Base-by-base conservation (phyloP, 805 yeast species). In the Suhomyces pyralidae region DNA sequence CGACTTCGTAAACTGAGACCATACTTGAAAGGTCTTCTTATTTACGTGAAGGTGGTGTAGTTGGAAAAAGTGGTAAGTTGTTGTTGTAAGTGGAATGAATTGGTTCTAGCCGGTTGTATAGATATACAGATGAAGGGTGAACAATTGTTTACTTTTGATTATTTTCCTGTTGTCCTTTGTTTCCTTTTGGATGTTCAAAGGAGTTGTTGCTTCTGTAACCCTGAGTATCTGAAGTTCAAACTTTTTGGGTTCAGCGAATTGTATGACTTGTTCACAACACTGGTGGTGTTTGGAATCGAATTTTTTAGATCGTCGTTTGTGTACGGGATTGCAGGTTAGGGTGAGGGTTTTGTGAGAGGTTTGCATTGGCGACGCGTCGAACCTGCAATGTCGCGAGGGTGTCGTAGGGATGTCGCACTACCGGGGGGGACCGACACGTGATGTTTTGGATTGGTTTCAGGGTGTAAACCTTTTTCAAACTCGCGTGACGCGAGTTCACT, bases 1-100 rank as follows among this genome's bases (percentile, higher is more conserved):
- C 78, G 17, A 68, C 66, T 34, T 65, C 71, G 44, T 65, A 65
- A 40, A 58, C 47, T 22, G 65, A 53, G 8, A 57, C 61, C 64
- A 62, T n/a, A n/a, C n/a, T n/a, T n/a, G n/a, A n/a, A n/a, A n/a
- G n/a, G n/a, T n/a, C n/a, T n/a, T n/a, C n/a, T n/a, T n/a, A n/a
- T n/a, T n/a, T n/a, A n/a, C n/a, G n/a, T n/a, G n/a, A n/a, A n/a
- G n/a, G n/a, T n/a, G n/a, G n/a, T n/a, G n/a, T n/a, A n/a, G n/a
- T n/a, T n/a, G n/a, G n/a, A n/a, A n/a, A n/a, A n/a, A n/a, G n/a
- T n/a, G n/a, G n/a, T n/a, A n/a, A n/a, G n/a, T n/a, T n/a, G n/a
- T n/a, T n/a, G n/a, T n/a, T n/a, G n/a, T n/a, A n/a, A n/a, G n/a
- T n/a, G n/a, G n/a, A n/a, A n/a, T n/a, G n/a, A n/a, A n/a, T n/a